Conservation (phyloP, 2,329 filamentous ascomycete genomes). For the Dactylellina haptotyla region DNA sequence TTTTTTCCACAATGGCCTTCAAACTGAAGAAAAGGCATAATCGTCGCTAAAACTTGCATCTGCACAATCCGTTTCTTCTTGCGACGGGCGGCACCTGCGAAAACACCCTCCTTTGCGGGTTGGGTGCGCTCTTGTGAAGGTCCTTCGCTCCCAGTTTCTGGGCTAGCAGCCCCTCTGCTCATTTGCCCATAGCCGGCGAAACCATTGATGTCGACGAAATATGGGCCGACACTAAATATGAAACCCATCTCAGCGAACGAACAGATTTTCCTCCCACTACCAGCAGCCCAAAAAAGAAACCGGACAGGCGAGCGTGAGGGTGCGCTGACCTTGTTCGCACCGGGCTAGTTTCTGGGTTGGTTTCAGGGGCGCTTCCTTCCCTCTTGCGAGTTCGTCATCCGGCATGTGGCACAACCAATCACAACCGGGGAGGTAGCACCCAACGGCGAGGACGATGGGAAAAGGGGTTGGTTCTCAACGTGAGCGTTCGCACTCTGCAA, state of each 20-base stretch:
- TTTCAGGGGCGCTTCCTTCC: constrained; percentile 45
- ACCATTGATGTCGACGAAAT: constrained; percentile 45
- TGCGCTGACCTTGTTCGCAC: constrained; percentile 10
- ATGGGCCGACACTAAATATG: constrained; percentile 36
- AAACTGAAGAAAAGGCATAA: no score
- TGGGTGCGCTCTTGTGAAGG: no score
- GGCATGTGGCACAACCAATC: constrained; percentile 38
- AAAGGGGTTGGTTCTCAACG: constrained; percentile 42
- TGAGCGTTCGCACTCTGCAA: no score
- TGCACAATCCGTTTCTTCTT: no score
- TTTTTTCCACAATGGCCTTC: not conserved
- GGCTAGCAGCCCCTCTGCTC: constrained; percentile 40
- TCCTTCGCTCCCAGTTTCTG: constrained; percentile 20
- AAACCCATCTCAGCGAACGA: constrained; percentile 40
- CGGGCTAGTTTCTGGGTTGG: constrained; percentile 11
- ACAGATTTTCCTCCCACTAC: constrained; percentile 20
- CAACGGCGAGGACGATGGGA: constrained; percentile 6
- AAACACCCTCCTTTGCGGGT: constrained; percentile 12
- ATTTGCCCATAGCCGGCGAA: constrained; percentile 39
- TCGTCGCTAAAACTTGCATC: no score
- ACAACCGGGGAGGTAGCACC: constrained; percentile 33
- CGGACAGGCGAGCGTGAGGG: not conserved
- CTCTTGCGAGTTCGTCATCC: constrained; percentile 43
- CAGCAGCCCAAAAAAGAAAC: constrained; percentile 15
- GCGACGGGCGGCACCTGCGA: no score